Conservation (phyloP, 148 eudicot species). For the Spergularia marina region DNA sequence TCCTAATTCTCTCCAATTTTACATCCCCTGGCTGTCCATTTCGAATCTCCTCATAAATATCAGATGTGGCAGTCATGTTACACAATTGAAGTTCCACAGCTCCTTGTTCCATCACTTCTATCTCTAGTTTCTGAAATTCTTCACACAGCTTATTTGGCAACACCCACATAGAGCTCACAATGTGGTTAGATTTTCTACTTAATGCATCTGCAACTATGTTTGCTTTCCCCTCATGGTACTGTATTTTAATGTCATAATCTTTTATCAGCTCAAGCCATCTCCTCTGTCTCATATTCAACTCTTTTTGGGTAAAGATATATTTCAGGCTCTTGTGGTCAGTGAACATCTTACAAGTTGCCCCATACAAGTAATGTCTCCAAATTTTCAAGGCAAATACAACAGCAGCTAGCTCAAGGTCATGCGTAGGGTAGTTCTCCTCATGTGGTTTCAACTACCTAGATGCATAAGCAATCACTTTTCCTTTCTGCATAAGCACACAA, state of each 20-base stretch:
- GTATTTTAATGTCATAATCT: neutral
- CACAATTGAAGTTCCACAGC: neutral
- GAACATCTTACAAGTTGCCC: too few species aligned
- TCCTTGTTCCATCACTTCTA: neutral
- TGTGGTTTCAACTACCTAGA: too few species aligned
- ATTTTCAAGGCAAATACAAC: too few species aligned
- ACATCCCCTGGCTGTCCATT: neutral
- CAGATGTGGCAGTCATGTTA: neutral
- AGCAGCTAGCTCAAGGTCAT: too few species aligned
- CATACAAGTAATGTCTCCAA: too few species aligned
- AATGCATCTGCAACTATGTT: neutral
- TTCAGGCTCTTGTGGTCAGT: too few species aligned
- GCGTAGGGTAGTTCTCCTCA: too few species aligned
- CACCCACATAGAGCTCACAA: neutral
- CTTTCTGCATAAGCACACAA: too few species aligned
- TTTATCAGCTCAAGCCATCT: neutral
- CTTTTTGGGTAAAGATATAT: too few species aligned
- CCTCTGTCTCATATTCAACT: too few species aligned
- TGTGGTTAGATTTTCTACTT: neutral
- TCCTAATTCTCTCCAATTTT: neutral
- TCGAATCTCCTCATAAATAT: neutral
- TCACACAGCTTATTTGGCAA: too few species aligned
- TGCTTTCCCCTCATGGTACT: neutral
- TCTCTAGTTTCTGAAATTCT: neutral
- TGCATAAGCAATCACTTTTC: too few species aligned